A percentile compares a stretch with the other conserved stretches of the same genome.
Conservation (phyloP, 1,284 basidiomycete genomes). For the Filobasidium uniguttulatum region DNA sequence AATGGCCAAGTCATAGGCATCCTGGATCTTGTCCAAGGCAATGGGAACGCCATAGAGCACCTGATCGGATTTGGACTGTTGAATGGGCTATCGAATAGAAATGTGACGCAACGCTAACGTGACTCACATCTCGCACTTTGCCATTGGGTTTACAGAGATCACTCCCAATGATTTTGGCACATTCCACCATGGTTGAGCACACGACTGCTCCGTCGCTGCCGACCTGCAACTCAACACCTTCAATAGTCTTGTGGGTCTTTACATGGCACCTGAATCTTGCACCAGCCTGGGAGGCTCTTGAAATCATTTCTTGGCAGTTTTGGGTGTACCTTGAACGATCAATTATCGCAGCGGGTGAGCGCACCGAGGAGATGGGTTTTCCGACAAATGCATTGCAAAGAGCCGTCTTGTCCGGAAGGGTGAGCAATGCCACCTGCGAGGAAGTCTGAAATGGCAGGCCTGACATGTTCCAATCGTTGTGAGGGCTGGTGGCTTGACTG, state of each 20-base stretch:
- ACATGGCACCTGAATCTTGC: conserved; percentile 65
- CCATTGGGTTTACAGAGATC: conserved; percentile 58
- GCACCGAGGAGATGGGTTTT: conserved; percentile 43
- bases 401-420: conserved; percentile 42
- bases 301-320: conserved; percentile 61
- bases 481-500: too few species aligned
- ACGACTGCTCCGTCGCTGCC: conserved; percentile 37
- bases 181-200: conserved; percentile 45
- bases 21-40: conserved; percentile 54
- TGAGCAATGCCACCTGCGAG: conserved; percentile 1
- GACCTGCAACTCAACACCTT: conserved; percentile 58
- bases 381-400: conserved; percentile 46
- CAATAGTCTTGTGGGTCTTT: conserved; percentile 58
- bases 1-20: conserved; percentile 50
- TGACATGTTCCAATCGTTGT: too few species aligned
- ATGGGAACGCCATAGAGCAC: conserved; percentile 67
- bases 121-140: conserved; percentile 55
- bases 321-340: conserved; percentile 53
- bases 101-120: conserved; percentile 46
- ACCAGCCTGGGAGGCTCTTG: conserved; percentile 49
- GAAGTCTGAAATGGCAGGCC: neutral
- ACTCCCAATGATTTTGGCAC: conserved; percentile 67
- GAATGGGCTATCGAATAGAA: neutral
- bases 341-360: conserved; percentile 65
- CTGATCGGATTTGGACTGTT: conserved; percentile 40